Evolutionary conservation across 768 basidiomycete genomes (phyloP).

Genomic region (Lentinula detonsa): DNA sequence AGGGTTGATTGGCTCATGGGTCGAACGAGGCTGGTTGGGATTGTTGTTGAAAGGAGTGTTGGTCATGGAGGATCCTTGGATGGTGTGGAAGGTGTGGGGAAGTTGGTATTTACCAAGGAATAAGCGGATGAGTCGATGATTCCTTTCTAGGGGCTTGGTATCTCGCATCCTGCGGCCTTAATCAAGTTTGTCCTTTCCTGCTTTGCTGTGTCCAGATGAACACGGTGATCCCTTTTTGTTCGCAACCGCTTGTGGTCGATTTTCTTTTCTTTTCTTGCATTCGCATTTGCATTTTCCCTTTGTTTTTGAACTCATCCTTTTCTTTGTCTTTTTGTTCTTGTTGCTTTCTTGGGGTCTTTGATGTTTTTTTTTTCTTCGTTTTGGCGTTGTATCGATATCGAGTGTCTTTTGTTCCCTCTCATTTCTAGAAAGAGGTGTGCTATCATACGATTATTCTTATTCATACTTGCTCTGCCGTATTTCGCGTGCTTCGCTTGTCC

Average conservation of each 20-base stretch:
- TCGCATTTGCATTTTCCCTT: not conserved
- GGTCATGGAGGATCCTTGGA: not conserved
- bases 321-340: not conserved
- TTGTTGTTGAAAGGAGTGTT: not conserved
- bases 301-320: too few species aligned
- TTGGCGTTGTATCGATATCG: not conserved
- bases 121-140: not conserved
- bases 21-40: constrained; percentile 1
- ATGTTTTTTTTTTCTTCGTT: not conserved
- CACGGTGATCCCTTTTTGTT: not conserved
- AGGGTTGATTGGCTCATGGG: constrained; percentile 5
- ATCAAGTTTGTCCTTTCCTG: too few species aligned
- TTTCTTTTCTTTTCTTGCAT: not conserved
- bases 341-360: not conserved
- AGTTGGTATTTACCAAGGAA: not conserved
- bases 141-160: not conserved
- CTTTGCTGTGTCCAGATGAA: not conserved
- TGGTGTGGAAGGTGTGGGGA: not conserved
- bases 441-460: not conserved
- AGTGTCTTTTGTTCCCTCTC: not conserved
- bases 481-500: not conserved
- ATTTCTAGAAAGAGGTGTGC: not conserved
- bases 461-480: not conserved
- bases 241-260: not conserved
- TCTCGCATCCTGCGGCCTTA: not conserved